Evolutionary conservation across 306 rosid species (phyloP).

Genomic region (Vicia sativa): DNA sequence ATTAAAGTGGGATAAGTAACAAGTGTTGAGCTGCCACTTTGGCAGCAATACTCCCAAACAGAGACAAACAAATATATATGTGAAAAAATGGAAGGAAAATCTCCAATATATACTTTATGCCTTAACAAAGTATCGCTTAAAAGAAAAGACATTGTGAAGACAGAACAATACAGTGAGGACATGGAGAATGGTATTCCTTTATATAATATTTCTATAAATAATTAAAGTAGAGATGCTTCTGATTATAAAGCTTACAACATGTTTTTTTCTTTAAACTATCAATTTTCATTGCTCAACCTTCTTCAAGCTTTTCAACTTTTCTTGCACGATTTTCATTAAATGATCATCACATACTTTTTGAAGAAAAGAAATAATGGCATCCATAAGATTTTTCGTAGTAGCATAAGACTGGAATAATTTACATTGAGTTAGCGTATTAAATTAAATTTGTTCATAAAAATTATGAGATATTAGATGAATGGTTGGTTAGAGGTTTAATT

Average conservation of each 20-base stretch:
- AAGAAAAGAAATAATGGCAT: slow-evolving; percentile 5
- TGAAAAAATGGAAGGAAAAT: slow-evolving; percentile 32
- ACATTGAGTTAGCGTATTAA: too few species aligned
- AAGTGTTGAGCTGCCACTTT: slow-evolving; percentile 53
- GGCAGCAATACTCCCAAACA: slow-evolving; percentile 47
- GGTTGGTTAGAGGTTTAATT: too few species aligned
- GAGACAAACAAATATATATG: slow-evolving; percentile 12
- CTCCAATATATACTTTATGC: slow-evolving; percentile 42
- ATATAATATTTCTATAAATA: slow-evolving; percentile 26
- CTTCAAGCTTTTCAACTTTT: slow-evolving; percentile 53
- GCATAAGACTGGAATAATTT: too few species aligned
- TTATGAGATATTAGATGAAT: too few species aligned
- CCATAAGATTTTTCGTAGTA: too few species aligned
- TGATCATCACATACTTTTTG: slow-evolving; percentile 40
- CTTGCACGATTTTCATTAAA: slow-evolving; percentile 28
- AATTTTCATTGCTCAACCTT: slow-evolving; percentile 24
- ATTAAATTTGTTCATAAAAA: too few species aligned
- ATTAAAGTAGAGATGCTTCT: slow-evolving; percentile 56
- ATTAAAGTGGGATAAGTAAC: slow-evolving; percentile 33
- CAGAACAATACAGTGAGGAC: slow-evolving; percentile 36
- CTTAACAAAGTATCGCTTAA: slow-evolving; percentile 37
- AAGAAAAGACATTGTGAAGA: slow-evolving; percentile 34
- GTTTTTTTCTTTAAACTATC: slow-evolving; percentile 34
- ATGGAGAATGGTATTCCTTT: slow-evolving; percentile 30
- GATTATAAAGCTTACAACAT: slow-evolving; percentile 38